Evolutionary conservation across 495 filamentous ascomycete genomes (phyloP).

Genomic region (Xylaria acuta): DNA sequence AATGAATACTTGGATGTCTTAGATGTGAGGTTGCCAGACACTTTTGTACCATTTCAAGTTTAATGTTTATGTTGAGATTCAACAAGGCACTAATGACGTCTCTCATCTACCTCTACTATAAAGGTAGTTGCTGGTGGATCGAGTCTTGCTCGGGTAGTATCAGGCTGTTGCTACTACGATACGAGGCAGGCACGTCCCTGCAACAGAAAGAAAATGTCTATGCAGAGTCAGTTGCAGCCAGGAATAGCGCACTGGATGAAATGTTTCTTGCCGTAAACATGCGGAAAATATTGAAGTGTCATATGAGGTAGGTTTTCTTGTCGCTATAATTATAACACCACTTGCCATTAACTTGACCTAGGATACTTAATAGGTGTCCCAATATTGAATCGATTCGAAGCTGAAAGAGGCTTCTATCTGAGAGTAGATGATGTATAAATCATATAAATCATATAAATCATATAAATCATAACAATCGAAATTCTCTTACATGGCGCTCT

Average conservation of each 20-base stretch:
- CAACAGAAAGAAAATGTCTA: not conserved
- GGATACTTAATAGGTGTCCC: not conserved
- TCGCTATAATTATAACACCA: not conserved
- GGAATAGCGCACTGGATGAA: not conserved
- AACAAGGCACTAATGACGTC: constrained; percentile 15
- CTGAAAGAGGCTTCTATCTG: not conserved
- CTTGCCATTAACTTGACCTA: not conserved
- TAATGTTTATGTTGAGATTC: constrained; percentile 1
- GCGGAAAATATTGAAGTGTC: not conserved
- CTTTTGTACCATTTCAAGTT: not conserved
- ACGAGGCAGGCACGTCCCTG: not conserved
- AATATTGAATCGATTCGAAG: not conserved
- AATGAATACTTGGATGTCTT: constrained; percentile 4
- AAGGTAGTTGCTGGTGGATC: not conserved
- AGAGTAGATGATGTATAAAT: not conserved
- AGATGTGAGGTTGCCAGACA: not conserved
- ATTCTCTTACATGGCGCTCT: not conserved
- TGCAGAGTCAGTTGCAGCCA: not conserved
- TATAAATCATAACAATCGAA: not conserved
- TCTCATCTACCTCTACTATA: not conserved
- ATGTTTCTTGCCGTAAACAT: not conserved
- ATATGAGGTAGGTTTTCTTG: not conserved
- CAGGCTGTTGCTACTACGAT: not conserved
- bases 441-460: not conserved
- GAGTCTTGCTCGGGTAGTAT: constrained; percentile 1